Conservation (phyloP, 1,284 basidiomycete species). For the Schizophyllum commune region DNA sequence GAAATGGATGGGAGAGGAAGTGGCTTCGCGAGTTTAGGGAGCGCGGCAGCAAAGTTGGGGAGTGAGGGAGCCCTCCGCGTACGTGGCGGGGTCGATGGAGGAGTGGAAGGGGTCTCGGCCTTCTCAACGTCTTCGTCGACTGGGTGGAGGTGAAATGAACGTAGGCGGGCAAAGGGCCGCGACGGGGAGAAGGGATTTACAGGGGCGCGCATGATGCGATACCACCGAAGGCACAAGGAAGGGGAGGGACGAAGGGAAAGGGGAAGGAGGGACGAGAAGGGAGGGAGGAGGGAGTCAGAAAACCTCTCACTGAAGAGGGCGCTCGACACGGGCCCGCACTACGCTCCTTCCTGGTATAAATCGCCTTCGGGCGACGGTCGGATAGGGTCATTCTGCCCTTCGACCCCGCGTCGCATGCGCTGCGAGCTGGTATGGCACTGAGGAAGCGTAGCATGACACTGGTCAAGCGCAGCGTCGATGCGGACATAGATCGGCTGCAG, state of each 20-base stretch:
- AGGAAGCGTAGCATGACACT: not conserved
- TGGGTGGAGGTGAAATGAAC: constrained; percentile 27
- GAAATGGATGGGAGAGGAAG: not conserved
- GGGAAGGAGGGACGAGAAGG: constrained; percentile 4
- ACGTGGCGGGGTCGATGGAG: constrained; percentile 4
- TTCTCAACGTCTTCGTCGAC: constrained; percentile 6
- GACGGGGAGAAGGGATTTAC: constrained; percentile 20
- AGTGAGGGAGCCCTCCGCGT: not conserved
- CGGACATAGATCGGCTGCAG: not conserved
- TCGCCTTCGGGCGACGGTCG: not conserved
- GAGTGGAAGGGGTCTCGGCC: constrained; percentile 1
- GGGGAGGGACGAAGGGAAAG: not conserved
- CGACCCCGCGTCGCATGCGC: not conserved
- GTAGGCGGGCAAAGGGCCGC: constrained; percentile 27
- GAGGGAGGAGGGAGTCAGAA: not conserved
- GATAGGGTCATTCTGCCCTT: not conserved
- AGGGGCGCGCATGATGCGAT: too few relatives aligned
- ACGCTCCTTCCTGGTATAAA: not conserved
- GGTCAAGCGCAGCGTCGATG: not conserved
- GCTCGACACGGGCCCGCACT: not conserved
- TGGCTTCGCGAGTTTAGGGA: not conserved
- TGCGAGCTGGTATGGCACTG: not conserved
- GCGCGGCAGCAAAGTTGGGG: not conserved
- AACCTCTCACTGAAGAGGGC: not conserved
- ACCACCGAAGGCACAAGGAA: not conserved